A percentile compares a stretch with the other conserved stretches of the same genome.
phyloP scores from a whole-genome alignment of 441 rosid species.

The Adansonia rubrostipa region DNA sequence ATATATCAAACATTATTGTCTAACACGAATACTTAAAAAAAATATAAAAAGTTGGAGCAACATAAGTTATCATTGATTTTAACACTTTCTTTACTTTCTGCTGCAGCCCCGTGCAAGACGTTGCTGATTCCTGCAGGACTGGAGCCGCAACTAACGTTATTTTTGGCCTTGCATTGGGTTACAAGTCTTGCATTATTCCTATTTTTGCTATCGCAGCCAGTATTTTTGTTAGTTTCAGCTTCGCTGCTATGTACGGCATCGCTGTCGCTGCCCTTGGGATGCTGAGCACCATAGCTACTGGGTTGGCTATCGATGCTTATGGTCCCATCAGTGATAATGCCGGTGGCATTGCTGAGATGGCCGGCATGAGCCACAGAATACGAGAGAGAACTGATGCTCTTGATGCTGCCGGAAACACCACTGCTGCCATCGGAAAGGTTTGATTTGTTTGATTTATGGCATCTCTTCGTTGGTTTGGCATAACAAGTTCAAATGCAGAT shows the following conservation, averaged over 20 bases:
- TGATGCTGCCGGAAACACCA: background rate
- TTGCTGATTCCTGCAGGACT: background rate
- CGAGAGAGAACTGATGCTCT: background rate
- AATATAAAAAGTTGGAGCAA: too few relatives aligned
- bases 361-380: background rate
- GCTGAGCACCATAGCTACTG: conserved; percentile 62
- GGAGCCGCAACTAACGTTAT: background rate
- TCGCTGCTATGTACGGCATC: conserved; percentile 76
- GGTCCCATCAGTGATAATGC: background rate
- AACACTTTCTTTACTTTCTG: background rate
- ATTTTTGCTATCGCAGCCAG: conserved; percentile 72
- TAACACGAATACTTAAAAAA: too few relatives aligned
- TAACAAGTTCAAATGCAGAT: background rate
- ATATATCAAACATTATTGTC: too few relatives aligned
- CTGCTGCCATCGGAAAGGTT: conserved; percentile 42
- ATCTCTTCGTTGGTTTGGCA: conserved; percentile 2
- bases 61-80: background rate
- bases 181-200: conserved; percentile 68
- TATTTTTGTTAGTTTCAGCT: conserved; percentile 68
- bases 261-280: conserved; percentile 76
- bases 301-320: background rate
- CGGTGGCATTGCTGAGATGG: background rate
- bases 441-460: conserved; percentile 7
- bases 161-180: conserved; percentile 53
- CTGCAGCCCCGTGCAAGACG: conserved; percentile 18